phyloP scores from a whole-genome alignment of 1,284 basidiomycete species.

The Porogramme epimiltina region DNA sequence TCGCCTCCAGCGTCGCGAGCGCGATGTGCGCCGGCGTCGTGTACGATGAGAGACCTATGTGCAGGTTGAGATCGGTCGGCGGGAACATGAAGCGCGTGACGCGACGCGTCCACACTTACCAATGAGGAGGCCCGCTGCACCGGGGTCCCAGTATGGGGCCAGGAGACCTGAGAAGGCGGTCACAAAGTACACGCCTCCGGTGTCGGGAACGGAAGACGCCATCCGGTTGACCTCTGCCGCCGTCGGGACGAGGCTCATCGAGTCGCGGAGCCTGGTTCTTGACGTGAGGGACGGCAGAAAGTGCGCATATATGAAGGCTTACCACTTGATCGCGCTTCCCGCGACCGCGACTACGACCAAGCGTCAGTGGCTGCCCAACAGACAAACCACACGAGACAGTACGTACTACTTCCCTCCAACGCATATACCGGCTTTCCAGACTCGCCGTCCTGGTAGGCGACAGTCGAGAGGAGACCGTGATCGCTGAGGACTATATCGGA shows the following conservation, averaged over 20 bases:
- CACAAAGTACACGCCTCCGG: constrained; percentile 97
- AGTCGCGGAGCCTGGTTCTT: constrained; percentile 76
- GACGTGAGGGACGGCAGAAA: constrained; percentile 2
- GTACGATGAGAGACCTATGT: constrained; percentile 80
- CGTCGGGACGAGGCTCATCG: constrained; percentile 81
- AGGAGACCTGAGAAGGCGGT: constrained; percentile 94
- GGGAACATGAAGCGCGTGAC: not conserved
- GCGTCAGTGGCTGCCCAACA: not conserved
- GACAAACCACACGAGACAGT: not conserved
- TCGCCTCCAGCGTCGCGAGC: constrained; percentile 92
- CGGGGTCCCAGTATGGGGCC: constrained; percentile 92
- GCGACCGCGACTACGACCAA: constrained; percentile 81
- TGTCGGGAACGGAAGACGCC: constrained; percentile 76
- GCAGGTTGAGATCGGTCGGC: not conserved
- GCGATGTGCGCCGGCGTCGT: constrained; percentile 94
- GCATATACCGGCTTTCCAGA: constrained; percentile 85
- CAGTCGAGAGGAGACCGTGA: constrained; percentile 90
- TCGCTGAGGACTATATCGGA: constrained; percentile 82
- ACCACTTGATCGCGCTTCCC: constrained; percentile 94
- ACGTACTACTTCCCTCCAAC: constrained; percentile 89
- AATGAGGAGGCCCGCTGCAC: constrained; percentile 82
- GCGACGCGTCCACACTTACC: constrained; percentile 42
- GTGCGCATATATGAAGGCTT: constrained; percentile 10
- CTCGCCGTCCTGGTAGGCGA: constrained; percentile 92
- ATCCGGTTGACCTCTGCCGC: constrained; percentile 87